Evolutionary conservation across 768 basidiomycete genomes (phyloP).

Genomic region (Holtermanniella nyarrowii): DNA sequence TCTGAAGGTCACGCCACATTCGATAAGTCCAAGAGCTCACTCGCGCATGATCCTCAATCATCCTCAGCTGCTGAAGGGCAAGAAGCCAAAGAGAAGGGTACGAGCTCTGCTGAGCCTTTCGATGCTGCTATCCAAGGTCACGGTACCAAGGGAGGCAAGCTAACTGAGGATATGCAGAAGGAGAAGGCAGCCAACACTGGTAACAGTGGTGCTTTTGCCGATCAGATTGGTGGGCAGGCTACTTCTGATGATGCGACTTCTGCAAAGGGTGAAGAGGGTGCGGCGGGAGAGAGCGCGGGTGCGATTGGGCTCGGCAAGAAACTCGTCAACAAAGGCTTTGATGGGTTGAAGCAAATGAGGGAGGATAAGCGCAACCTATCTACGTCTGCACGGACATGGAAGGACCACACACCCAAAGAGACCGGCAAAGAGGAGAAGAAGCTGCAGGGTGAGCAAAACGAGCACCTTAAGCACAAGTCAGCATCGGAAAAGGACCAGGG

Average conservation of each 20-base stretch:
- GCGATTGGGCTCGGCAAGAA: conserved; percentile 9
- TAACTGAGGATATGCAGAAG: conserved; percentile 7
- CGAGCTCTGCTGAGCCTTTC: conserved; percentile 13
- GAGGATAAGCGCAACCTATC: conserved; percentile 17
- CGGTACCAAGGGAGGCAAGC: conserved; percentile 12
- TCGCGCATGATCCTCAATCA: neutral
- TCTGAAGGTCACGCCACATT: neutral
- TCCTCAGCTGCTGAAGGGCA: conserved; percentile 2
- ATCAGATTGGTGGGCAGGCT: conserved; percentile 36
- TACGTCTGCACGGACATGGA: conserved; percentile 15
- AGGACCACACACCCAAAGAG: conserved; percentile 6
- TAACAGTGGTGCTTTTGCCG: conserved; percentile 20
- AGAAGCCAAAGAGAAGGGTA: conserved; percentile 6
- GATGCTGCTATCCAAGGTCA: conserved; percentile 28
- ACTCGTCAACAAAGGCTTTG: conserved; percentile 20
- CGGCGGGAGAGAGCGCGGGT: conserved; percentile 17
- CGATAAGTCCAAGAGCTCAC: neutral
- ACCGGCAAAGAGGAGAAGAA: conserved; percentile 12
- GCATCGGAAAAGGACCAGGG: conserved; percentile 13
- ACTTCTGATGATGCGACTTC: conserved; percentile 8
- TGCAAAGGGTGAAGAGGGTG: conserved; percentile 19
- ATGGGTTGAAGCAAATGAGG: conserved; percentile 15
- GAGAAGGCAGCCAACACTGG: conserved; percentile 4
- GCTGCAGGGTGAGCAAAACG: conserved; percentile 34
- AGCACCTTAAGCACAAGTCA: conserved; percentile 31